These are phyloP conservation scores for Trypanosoma avium DNA, from an alignment of 208 protist species.

Conservation along the genomic window DNA sequence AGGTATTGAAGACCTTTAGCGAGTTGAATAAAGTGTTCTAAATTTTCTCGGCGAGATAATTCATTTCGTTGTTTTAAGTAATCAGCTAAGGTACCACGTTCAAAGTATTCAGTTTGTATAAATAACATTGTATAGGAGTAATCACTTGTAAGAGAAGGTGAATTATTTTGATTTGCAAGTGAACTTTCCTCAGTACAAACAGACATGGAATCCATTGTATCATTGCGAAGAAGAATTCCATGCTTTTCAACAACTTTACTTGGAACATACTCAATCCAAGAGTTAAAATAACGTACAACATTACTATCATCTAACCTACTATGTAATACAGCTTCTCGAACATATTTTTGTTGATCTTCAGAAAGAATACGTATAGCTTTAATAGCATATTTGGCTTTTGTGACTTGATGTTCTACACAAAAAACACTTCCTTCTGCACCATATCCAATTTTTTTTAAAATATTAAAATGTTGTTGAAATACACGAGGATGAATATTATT, in stretches of 20 bases:
- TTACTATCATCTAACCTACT: slow-evolving; percentile 79
- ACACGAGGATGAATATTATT: slow-evolving; percentile 25
- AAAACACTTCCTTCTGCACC: slow-evolving; percentile 80
- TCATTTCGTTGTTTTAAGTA: slow-evolving; percentile 41
- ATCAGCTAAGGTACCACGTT: slow-evolving; percentile 67
- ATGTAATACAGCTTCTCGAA: slow-evolving; percentile 79
- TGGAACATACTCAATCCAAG: slow-evolving; percentile 77
- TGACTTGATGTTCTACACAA: slow-evolving; percentile 77
- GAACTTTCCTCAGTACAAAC: slow-evolving; percentile 21
- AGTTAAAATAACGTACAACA: slow-evolving; percentile 86
- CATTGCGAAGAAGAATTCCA: slow-evolving; percentile 53
- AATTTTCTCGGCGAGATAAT: slow-evolving; percentile 61
- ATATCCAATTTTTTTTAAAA: slow-evolving; percentile 68
- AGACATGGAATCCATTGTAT: slow-evolving; percentile 49
- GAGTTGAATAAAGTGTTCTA: slow-evolving; percentile 69
- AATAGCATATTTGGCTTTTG: slow-evolving; percentile 65
- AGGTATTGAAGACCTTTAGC: slow-evolving; percentile 66
- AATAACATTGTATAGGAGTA: slow-evolving; percentile 68
- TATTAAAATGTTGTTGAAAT: slow-evolving; percentile 77
- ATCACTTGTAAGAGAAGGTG: neutral
- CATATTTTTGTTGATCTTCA: slow-evolving; percentile 55
- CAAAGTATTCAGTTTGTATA: slow-evolving; percentile 89
- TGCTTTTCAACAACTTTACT: slow-evolving; percentile 39
- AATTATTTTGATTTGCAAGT: neutral
- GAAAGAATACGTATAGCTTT: slow-evolving; percentile 74